phyloP scores from a whole-genome alignment of 441 rosid genomes.

The Jatropha podagrica region DNA sequence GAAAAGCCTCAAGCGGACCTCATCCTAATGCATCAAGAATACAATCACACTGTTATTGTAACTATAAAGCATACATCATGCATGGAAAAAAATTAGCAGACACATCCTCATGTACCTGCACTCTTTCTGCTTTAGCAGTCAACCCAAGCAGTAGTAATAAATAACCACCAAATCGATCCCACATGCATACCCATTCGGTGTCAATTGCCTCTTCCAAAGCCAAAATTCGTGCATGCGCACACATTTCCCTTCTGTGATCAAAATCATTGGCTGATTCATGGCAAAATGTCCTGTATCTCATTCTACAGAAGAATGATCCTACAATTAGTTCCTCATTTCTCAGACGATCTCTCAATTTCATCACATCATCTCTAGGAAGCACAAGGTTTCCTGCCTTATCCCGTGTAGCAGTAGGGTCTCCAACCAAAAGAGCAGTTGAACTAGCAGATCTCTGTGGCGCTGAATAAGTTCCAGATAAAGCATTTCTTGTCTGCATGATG shows the following conservation, averaged over 20 bases:
- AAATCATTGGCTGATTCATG: slow-evolving; percentile 62
- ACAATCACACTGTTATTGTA: slow-evolving; percentile 20
- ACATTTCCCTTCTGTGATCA: slow-evolving; percentile 96
- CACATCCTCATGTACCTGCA: slow-evolving; percentile 63
- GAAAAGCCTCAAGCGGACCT: slow-evolving; percentile 97
- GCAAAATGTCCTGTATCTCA: slow-evolving; percentile 62
- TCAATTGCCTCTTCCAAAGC: slow-evolving; percentile 99
- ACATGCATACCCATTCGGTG: slow-evolving; percentile 99
- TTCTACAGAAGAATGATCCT: slow-evolving; percentile 70
- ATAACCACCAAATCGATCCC: slow-evolving; percentile 99
- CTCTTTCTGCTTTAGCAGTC: slow-evolving; percentile 97
- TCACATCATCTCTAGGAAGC: slow-evolving; percentile 99
- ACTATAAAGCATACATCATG: slow-evolving; percentile 19
- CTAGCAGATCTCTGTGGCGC: slow-evolving; percentile 99
- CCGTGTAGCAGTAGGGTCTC: slow-evolving; percentile 94
- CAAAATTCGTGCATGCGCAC: slow-evolving; percentile 98
- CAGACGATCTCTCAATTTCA: slow-evolving; percentile 97
- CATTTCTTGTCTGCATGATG: slow-evolving; percentile 91
- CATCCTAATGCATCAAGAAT: slow-evolving; percentile 57
- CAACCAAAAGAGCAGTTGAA: slow-evolving; percentile 98
- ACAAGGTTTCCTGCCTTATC: slow-evolving; percentile 98
- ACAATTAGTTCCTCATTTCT: slow-evolving; percentile 92
- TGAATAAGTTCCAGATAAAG: slow-evolving; percentile 98
- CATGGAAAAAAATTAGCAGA: slow-evolving; percentile 17
- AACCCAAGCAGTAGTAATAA: slow-evolving; percentile 94